Percentiles rank a stretch among this genome's conserved stretches.
phyloP scores from a whole-genome alignment of 1,284 basidiomycete genomes.

The Leccinum huronense region DNA sequence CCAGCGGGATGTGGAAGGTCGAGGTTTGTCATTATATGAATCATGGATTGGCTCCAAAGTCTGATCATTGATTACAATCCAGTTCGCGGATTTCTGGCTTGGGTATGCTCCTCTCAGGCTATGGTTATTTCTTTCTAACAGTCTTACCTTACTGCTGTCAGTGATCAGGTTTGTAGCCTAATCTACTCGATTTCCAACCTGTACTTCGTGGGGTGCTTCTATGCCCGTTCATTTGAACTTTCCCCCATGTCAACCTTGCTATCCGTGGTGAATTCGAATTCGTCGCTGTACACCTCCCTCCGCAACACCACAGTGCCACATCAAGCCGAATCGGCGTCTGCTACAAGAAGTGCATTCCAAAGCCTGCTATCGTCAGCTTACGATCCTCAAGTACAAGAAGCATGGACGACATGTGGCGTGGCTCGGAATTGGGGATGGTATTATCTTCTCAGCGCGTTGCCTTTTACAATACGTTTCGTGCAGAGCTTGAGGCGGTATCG shows the following conservation, averaged over 20 bases:
- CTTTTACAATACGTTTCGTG: slow-evolving; percentile 71
- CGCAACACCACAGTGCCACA: slow-evolving; percentile 1
- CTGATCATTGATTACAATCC: slow-evolving; percentile 1
- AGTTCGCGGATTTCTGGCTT: slow-evolving; percentile 83
- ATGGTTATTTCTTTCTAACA: slow-evolving; percentile 22
- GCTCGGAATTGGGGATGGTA: slow-evolving; percentile 53
- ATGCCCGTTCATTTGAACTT: slow-evolving; percentile 36
- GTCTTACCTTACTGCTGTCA: slow-evolving; percentile 33
- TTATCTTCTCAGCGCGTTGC: slow-evolving; percentile 56
- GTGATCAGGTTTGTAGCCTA: slow-evolving; percentile 82
- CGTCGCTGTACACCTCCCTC: background rate
- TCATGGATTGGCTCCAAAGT: background rate
- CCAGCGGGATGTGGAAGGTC: slow-evolving; percentile 73
- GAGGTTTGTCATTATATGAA: slow-evolving; percentile 49
- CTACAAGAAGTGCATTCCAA: background rate
- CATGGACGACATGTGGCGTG: slow-evolving; percentile 23
- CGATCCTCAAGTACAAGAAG: slow-evolving; percentile 19
- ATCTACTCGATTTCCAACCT: slow-evolving; percentile 71
- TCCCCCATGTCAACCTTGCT: background rate
- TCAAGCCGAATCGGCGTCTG: background rate
- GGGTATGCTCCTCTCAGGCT: slow-evolving; percentile 46
- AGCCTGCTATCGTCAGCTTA: slow-evolving; percentile 14
- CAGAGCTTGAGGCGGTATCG: slow-evolving; percentile 86
- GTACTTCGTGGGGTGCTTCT: slow-evolving; percentile 73
- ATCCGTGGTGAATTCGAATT: background rate